Conservation (phyloP, 2,329 filamentous ascomycete genomes). For the Fusarium bactridioides region DNA sequence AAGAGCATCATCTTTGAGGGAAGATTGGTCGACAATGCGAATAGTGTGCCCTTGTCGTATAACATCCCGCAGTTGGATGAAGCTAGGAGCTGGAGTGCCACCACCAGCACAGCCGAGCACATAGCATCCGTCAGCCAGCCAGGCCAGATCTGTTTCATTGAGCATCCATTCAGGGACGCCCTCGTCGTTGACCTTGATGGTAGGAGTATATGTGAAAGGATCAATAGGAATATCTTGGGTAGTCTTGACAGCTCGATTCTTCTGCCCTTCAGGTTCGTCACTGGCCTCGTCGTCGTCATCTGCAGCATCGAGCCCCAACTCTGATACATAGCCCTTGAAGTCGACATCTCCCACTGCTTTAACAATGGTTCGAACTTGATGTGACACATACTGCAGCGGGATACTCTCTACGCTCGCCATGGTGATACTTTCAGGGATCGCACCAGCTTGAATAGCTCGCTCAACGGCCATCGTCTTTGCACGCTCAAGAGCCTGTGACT, state of each 20-base stretch:
- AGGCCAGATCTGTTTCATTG: background rate
- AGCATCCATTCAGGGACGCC: background rate
- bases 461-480: background rate
- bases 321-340: background rate
- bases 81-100: background rate
- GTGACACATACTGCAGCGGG: background rate
- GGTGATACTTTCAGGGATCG: background rate
- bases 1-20: background rate
- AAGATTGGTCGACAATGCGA: background rate
- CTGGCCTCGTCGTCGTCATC: background rate
- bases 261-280: background rate
- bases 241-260: background rate
- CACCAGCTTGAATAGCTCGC: background rate
- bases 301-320: background rate
- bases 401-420: background rate
- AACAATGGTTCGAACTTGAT: background rate
- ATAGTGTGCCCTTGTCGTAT: background rate
- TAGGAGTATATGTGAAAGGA: background rate
- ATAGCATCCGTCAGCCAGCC: background rate
- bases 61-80: background rate
- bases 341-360: background rate
- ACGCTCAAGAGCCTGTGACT: background rate
- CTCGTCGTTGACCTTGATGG: background rate
- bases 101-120: background rate
- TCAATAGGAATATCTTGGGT: rapidly evolving